Percentiles rank a stretch among this genome's conserved stretches.
phyloP scores from a whole-genome alignment of 331 rosid genomes.

The Ulmus americana region DNA sequence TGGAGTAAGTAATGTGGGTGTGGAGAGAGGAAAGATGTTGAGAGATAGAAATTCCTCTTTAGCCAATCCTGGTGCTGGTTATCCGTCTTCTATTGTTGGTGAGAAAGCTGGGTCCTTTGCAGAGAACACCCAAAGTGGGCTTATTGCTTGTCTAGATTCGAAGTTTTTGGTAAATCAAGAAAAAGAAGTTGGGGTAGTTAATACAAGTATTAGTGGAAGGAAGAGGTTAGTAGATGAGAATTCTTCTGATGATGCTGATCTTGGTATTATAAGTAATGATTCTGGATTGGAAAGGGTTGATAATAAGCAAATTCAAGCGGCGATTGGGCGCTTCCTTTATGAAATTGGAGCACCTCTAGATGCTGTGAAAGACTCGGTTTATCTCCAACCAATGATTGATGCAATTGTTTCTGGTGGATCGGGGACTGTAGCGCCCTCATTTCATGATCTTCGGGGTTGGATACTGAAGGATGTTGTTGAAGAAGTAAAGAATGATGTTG shows the following conservation, averaged over 20 bases:
- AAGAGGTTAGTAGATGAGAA: conserved; percentile 17
- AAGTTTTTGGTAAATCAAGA: conserved; percentile 10
- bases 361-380: conserved; percentile 23
- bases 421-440: conserved; percentile 19
- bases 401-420: conserved; percentile 20
- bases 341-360: conserved; percentile 27
- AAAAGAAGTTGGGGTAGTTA: conserved; percentile 9
- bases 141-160: neutral
- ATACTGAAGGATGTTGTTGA: conserved; percentile 17
- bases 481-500: conserved; percentile 20
- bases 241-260: conserved; percentile 11
- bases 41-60: conserved; percentile 2
- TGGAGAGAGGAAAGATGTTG: neutral
- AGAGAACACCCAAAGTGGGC: neutral
- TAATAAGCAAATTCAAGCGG: conserved; percentile 20
- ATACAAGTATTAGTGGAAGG: neutral
- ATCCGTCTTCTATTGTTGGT: conserved; percentile 8
- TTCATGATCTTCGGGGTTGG: conserved; percentile 27
- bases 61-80: conserved; percentile 6
- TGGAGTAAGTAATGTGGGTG: neutral
- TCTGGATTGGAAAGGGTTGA: neutral
- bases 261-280: conserved; percentile 7
- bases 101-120: neutral
- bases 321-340: conserved; percentile 27
- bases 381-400: conserved; percentile 32